Base-by-base conservation (phyloP, 2,329 filamentous ascomycete species). In the Pestalotiopsis fici region DNA sequence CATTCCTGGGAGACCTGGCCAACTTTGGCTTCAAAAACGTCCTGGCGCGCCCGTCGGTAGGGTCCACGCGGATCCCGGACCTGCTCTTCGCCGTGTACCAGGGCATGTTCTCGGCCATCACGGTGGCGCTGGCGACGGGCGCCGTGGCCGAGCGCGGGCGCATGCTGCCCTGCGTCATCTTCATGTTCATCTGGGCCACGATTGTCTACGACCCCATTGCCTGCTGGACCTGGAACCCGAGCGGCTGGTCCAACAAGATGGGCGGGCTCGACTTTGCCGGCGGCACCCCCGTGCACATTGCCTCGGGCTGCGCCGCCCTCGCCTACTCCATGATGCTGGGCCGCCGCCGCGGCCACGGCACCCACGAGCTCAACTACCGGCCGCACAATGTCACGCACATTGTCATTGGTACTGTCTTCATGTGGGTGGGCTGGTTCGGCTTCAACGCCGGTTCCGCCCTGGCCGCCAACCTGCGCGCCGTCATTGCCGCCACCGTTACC, bases 361-460 rank as follows among this genome's bases (percentile, higher is more conserved):
- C 93, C 31, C 91, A 94, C 76, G 93, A 95, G 78, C 85, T 97
- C 74, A 97, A 97, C 82, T 97, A 95, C 80, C 91, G 94, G 63
- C 94, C 94, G 11, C 94, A 97, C 83, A 97, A 97, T 74, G 93
- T 97, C 59, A 96, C 94, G 3, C 93, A 97, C 78, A 94, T 97
- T 72, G 93, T 97, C 64, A 92, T 97, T 66, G 94, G 94, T 35
- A 97, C 94, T 3, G 93, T 97, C 59, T 97, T 97, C 82, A 89
- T 97, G 18, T 97, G 94, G 94, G 92, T 97, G 18, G 94, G 94
- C 65, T 97, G 94, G 94, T 97, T 97, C 75, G 94, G 94, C 60
- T 97, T 97, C 88, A 97, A 97, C 74, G 93, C 93, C 62, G 94
- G 94, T 71, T 94, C 91, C 18, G 94, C 93, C 15, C 84, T 96